phyloP scores from a whole-genome alignment of 1,284 basidiomycete species.

The Leccinum holopus region DNA sequence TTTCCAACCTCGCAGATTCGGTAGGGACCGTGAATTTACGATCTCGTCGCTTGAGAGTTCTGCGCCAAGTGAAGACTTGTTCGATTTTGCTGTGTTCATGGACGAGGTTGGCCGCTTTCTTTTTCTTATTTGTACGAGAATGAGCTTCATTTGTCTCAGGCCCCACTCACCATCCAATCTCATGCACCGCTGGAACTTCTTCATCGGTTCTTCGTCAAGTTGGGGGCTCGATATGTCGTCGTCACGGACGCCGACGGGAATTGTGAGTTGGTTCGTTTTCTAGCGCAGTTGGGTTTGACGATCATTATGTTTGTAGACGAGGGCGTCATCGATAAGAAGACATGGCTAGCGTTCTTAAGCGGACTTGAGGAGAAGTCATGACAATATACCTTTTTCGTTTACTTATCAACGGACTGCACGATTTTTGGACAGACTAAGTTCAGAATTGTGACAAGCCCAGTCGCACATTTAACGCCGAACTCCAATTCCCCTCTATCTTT shows the following conservation, averaged over 20 bases:
- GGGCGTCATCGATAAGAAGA: constrained; percentile 92
- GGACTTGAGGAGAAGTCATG: constrained; percentile 61
- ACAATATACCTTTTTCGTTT: background rate
- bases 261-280: constrained; percentile 52
- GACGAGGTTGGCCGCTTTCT: constrained; percentile 59
- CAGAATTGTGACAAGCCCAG: background rate
- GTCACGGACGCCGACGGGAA: constrained; percentile 81
- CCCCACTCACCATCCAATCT: constrained; percentile 78
- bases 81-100: constrained; percentile 88
- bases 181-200: constrained; percentile 88
- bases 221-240: constrained; percentile 88
- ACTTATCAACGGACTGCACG: background rate
- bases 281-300: background rate
- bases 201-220: constrained; percentile 89
- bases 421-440: background rate
- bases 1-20: constrained; percentile 55
- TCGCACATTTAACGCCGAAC: no score
- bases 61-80: constrained; percentile 51
- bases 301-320: constrained; percentile 53
- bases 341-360: constrained; percentile 81
- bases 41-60: constrained; percentile 55
- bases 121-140: background rate
- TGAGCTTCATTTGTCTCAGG: constrained; percentile 43
- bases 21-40: constrained; percentile 41
- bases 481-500: no score